Percentiles rank a stretch among this genome's conserved stretches.
Evolutionary conservation across 805 yeast species (phyloP).

Genomic region (Ogataea pini): DNA sequence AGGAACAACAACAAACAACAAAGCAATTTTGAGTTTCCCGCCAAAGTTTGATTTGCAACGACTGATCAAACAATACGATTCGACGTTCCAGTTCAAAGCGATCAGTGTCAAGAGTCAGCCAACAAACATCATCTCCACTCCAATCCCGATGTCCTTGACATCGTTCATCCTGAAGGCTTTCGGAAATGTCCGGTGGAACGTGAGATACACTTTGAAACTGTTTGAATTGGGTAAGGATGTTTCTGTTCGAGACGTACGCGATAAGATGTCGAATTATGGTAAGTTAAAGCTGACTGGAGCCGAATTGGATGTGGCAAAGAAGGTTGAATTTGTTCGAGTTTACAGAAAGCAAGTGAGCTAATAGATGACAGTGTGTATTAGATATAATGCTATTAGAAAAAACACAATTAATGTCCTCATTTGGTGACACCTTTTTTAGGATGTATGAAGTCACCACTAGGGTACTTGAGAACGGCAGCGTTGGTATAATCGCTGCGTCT

Average conservation of each 20-base stretch:
- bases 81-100: slow-evolving; percentile 34
- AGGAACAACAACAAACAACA: slow-evolving; percentile 86
- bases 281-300: slow-evolving; percentile 50
- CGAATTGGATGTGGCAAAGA: slow-evolving; percentile 43
- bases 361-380: too few relatives aligned
- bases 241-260: slow-evolving; percentile 22
- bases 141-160: slow-evolving; percentile 26
- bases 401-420: too few relatives aligned
- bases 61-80: slow-evolving; percentile 10
- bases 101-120: slow-evolving; percentile 43
- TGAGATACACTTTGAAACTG: slow-evolving; percentile 26
- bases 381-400: too few relatives aligned
- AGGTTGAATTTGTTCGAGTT: slow-evolving; percentile 42
- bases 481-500: slow-evolving; percentile 61
- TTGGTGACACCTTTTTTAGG: slow-evolving; percentile 21
- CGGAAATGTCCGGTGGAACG: slow-evolving; percentile 13
- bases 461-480: slow-evolving; percentile 62
- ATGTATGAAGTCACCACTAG: slow-evolving; percentile 49
- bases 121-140: slow-evolving; percentile 36
- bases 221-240: slow-evolving; percentile 20
- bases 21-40: slow-evolving; percentile 64
- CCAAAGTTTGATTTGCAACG: slow-evolving; percentile 22
- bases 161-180: slow-evolving; percentile 16
- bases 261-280: slow-evolving; percentile 44
- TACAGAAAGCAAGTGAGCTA: slow-evolving; percentile 1